Conservation (phyloP, 345 rosid genomes). For the Populus pruinosa region DNA sequence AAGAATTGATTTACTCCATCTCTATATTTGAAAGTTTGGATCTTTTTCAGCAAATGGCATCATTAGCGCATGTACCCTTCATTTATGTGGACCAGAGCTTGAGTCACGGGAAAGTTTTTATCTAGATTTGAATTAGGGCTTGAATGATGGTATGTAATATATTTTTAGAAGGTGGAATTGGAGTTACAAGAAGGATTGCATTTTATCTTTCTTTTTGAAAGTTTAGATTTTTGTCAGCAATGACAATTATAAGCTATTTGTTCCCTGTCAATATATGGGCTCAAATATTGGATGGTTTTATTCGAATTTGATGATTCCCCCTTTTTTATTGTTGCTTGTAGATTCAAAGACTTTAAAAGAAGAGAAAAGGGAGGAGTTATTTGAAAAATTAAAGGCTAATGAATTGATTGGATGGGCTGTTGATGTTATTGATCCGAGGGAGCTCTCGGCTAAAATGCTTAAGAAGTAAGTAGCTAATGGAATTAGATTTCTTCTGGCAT, state of each 20-base stretch:
- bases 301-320: not conserved
- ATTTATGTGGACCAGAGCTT: not conserved
- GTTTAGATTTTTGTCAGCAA: not conserved
- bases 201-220: not conserved
- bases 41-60: not conserved
- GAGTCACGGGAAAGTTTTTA: not conserved
- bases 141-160: not conserved
- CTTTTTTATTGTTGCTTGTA: constrained; percentile 15
- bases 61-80: not conserved
- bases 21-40: not conserved
- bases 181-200: not conserved
- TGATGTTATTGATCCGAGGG: constrained; percentile 91
- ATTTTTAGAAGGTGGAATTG: not conserved
- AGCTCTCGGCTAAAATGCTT: constrained; percentile 91
- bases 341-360: constrained; percentile 97
- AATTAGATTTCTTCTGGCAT: not conserved
- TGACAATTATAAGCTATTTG: not conserved
- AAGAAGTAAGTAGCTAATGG: constrained; percentile 47
- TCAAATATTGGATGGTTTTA: not conserved
- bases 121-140: not conserved
- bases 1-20: not conserved
- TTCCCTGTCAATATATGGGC: not conserved
- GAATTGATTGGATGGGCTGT: constrained; percentile 90
- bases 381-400: constrained; percentile 63
- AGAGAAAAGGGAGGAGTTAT: constrained; percentile 85